Evolutionary conservation across 2,329 filamentous ascomycete species (phyloP), one percentile per base, ranked within the genome.

Genomic region (Colletotrichum phormii): DNA sequence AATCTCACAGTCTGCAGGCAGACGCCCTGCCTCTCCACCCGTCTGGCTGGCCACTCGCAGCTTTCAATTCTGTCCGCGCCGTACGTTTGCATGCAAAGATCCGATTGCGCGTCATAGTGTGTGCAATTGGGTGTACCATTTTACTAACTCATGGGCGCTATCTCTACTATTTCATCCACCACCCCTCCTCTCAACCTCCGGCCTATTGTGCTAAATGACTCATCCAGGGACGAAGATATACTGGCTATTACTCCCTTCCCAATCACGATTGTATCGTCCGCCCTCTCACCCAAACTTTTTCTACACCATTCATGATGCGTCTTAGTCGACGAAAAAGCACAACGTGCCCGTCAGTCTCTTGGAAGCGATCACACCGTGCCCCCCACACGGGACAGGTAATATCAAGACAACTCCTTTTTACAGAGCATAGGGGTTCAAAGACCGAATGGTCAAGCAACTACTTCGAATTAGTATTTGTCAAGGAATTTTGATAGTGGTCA

Each of bases 371-470:
- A 67, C 37, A 51, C 22, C 49, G 53, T 65, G 60, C 55, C 29
- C 55, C 29, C 29, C 12, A 29, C 55, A 42, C 29, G 37, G 60
- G 46, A 61, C 29, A 31, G 66, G 29, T n/a, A n/a, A 59, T 35
- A 12, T 62, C 33, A 49, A 65, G 26, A 64, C 46, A 57, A 42
- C 37, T 42, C 13, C 54, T 37, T 53, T 74, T 82, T 82, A 90
- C 78, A 91, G 83, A 66, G 93, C 93, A 81, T 93, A 95, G 18
- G 93, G 93, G 86, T 95, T 95, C 78, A 95, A 85, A 51, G 93
- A 95, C 74, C 93, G 91, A 79, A 95, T 95, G n/a, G 93, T 95
- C 82, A 95, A 83, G 86, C 93, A 95, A 77, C 93, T 95, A 77
- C 26, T 75, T 49, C 61, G 18, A 59, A 77, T 89, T 83, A 88